phyloP scores from a whole-genome alignment of 139 green algal species.

The Tetraselmis chui region DNA sequence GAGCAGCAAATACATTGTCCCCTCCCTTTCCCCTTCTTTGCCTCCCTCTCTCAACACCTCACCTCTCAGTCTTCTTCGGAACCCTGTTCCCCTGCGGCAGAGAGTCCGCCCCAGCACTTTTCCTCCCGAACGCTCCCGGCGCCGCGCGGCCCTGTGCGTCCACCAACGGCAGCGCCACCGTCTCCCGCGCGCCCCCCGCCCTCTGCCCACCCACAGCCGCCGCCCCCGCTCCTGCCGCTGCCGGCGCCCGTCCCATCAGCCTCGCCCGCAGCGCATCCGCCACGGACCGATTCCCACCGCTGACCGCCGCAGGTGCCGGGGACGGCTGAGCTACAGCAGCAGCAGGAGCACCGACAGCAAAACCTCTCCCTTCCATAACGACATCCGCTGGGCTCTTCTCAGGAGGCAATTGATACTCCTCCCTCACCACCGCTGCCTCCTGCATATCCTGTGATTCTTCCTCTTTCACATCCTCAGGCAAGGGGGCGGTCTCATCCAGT shows the following conservation, averaged over 20 bases:
- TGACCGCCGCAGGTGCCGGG: background rate
- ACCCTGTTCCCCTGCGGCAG: conserved; percentile 2
- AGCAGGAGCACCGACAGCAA: background rate
- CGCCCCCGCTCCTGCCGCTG: background rate
- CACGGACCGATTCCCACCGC: conserved; percentile 40
- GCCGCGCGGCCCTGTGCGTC: conserved; percentile 58
- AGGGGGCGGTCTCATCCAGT: background rate
- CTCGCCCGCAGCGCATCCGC: conserved; percentile 50
- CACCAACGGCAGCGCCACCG: conserved; percentile 61
- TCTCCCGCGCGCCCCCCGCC: conserved; percentile 1
- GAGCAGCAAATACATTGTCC: too few species aligned
- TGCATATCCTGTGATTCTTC: conserved; percentile 9
- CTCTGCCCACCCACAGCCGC: background rate
- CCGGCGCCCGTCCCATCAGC: conserved; percentile 32
- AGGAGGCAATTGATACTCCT: background rate
- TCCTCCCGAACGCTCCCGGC: conserved; percentile 75
- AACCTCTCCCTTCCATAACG: background rate
- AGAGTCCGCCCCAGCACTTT: conserved; percentile 30
- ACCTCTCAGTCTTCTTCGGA: conserved; percentile 3
- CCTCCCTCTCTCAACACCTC: too few species aligned
- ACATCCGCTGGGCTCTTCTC: conserved; percentile 5
- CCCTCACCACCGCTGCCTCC: background rate
- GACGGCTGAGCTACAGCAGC: background rate
- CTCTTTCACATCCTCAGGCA: background rate
- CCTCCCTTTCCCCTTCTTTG: too few species aligned